phyloP scores from a whole-genome alignment of 495 filamentous ascomycete genomes.

The Neurospora sp. region DNA sequence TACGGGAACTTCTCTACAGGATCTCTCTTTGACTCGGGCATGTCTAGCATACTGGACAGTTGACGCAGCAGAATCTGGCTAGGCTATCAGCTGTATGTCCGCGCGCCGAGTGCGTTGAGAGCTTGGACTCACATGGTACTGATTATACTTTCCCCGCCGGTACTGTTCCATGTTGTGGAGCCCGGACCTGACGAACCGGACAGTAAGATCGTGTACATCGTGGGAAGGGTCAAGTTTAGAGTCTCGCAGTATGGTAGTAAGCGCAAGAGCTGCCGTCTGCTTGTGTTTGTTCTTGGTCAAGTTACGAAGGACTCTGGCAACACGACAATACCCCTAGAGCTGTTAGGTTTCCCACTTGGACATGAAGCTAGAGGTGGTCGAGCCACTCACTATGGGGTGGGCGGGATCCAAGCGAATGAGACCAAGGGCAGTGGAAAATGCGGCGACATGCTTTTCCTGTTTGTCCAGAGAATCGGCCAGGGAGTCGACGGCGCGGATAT shows the following conservation, averaged over 20 bases:
- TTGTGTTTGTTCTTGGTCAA: constrained; percentile 3
- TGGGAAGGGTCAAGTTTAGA: not conserved
- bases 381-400: constrained; percentile 9
- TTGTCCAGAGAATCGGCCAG: constrained; percentile 12
- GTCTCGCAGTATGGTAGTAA: constrained; percentile 5
- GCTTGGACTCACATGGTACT: constrained; percentile 8
- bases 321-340: constrained; percentile 20
- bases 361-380: not conserved
- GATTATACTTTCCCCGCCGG: constrained; percentile 3
- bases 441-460: constrained; percentile 8
- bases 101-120: not conserved
- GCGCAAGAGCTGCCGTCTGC: not conserved
- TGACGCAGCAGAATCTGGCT: constrained; percentile 10
- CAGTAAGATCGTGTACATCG: constrained; percentile 2
- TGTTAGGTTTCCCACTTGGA: not conserved
- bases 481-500: constrained; percentile 13
- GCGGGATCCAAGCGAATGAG: constrained; percentile 16
- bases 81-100: not conserved
- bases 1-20: constrained; percentile 14
- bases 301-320: constrained; percentile 11
- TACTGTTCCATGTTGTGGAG: constrained; percentile 6
- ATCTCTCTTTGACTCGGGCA: constrained; percentile 9
- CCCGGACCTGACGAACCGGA: constrained; percentile 9
- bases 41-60: constrained; percentile 12
- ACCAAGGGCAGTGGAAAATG: constrained; percentile 16